phyloP scores from a whole-genome alignment of 148 eudicot genomes.

The Chenopodium album region DNA sequence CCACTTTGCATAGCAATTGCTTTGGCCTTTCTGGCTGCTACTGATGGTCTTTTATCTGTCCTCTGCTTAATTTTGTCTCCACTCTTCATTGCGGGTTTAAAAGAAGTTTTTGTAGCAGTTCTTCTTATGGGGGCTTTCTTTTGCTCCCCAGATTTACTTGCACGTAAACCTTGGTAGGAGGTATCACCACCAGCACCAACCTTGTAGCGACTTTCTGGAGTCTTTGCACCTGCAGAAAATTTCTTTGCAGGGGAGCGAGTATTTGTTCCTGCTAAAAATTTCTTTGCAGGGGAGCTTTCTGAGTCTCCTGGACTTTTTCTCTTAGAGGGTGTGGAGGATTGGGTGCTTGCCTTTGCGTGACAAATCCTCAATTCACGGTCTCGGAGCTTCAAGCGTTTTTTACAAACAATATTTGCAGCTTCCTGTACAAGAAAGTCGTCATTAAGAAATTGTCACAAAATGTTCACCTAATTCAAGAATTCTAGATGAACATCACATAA shows the following conservation, averaged over 20 bases:
- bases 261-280: constrained; percentile 27
- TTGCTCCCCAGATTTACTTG: constrained; percentile 70
- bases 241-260: constrained; percentile 42
- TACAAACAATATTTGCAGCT: constrained; percentile 65
- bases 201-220: constrained; percentile 33
- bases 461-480: neutral
- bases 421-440: constrained; percentile 43
- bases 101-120: constrained; percentile 21
- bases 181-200: constrained; percentile 30
- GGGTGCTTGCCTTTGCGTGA: constrained; percentile 54
- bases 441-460: neutral
- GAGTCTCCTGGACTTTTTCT: constrained; percentile 42
- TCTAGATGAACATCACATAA: neutral
- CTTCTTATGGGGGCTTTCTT: constrained; percentile 47
- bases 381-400: constrained; percentile 65
- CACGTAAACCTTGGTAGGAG: constrained; percentile 85
- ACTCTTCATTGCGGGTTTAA: constrained; percentile 31
- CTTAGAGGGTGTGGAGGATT: constrained; percentile 57
- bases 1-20: constrained; percentile 40
- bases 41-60: constrained; percentile 69
- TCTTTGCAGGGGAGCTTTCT: constrained; percentile 40
- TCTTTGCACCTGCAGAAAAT: constrained; percentile 29
- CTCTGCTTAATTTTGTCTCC: constrained; percentile 39
- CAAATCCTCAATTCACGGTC: constrained; percentile 75
- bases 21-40: constrained; percentile 76